Percentiles rank a stretch among this genome's conserved stretches.
Conservation (phyloP, 2,329 filamentous ascomycete genomes). For the Helminthosporium solani region DNA sequence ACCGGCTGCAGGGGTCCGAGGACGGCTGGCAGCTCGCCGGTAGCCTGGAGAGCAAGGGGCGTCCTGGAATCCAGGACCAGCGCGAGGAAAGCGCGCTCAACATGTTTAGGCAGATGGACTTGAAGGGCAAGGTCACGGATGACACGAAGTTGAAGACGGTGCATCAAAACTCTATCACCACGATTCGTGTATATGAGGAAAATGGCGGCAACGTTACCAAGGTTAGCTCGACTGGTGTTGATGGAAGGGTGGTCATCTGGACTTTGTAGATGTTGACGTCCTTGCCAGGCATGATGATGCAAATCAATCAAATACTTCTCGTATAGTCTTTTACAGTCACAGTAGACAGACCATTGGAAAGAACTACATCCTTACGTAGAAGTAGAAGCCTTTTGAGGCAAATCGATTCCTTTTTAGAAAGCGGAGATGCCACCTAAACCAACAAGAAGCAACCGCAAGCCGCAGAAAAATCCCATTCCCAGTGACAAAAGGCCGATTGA, state of each 20-base stretch:
- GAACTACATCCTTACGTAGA: no score
- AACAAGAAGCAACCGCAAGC: neutral
- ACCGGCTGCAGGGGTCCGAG: slow-evolving; percentile 78
- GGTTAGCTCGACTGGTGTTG: slow-evolving; percentile 68
- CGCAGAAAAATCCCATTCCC: neutral
- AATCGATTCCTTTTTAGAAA: no score
- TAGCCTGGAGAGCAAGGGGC: slow-evolving; percentile 72
- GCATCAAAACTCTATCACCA: slow-evolving; percentile 95
- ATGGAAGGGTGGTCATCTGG: slow-evolving; percentile 52
- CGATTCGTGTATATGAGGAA: slow-evolving; percentile 72
- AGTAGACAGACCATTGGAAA: no score
- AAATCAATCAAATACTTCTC: no score
- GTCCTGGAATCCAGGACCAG: slow-evolving; percentile 59
- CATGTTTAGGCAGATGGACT: slow-evolving; percentile 98
- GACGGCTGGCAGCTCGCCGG: slow-evolving; percentile 82
- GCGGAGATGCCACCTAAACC: slow-evolving; percentile 1
- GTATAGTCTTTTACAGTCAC: no score
- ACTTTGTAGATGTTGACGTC: slow-evolving; percentile 34
- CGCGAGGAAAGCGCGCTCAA: slow-evolving; percentile 92
- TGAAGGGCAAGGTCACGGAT: slow-evolving; percentile 88
- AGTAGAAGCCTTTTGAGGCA: no score
- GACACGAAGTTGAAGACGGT: slow-evolving; percentile 93
- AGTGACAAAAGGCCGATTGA: no score
- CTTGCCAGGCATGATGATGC: neutral
- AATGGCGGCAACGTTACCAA: slow-evolving; percentile 66